phyloP scores from a whole-genome alignment of 2,329 filamentous ascomycete genomes.

The Fusarium acutatum region DNA sequence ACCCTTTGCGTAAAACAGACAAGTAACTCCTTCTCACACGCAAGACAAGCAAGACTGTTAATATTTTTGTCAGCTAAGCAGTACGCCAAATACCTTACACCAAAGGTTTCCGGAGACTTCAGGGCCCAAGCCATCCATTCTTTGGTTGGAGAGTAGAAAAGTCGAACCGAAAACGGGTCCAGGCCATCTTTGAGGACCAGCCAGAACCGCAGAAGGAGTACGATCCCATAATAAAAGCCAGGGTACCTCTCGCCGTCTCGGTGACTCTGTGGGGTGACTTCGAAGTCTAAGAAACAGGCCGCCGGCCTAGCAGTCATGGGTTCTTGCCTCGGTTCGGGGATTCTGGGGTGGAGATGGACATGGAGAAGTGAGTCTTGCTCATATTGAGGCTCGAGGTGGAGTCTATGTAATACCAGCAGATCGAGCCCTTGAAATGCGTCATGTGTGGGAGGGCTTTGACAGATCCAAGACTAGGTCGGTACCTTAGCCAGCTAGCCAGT shows the following conservation, averaged over 20 bases:
- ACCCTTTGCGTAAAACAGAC: neutral
- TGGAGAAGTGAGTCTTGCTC: neutral
- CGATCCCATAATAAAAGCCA: neutral
- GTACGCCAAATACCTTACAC: neutral
- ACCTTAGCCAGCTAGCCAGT: neutral
- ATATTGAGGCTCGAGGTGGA: conserved; percentile 19
- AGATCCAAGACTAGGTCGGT: neutral
- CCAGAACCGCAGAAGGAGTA: neutral
- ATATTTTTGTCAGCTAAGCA: neutral
- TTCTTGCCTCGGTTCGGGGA: conserved; percentile 24
- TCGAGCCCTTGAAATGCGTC: neutral
- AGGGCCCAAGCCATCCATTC: neutral
- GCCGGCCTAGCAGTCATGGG: neutral
- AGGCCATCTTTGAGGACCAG: neutral
- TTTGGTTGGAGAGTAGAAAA: neutral
- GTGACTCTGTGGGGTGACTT: conserved; percentile 16
- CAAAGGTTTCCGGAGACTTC: neutral
- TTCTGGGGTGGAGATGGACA: conserved; percentile 13
- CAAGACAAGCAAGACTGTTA: neutral
- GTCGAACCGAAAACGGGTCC: neutral
- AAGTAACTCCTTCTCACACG: neutral
- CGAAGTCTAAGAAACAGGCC: conserved; percentile 13
- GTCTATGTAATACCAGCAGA: neutral
- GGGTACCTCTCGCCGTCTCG: conserved; percentile 13
- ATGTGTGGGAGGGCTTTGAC: conserved; percentile 9